A percentile compares a stretch with the other conserved stretches of the same genome.
These are phyloP conservation scores for Podosphaera fusca DNA, from an alignment of 2,329 filamentous ascomycete genomes.

Conservation along the genomic window DNA sequence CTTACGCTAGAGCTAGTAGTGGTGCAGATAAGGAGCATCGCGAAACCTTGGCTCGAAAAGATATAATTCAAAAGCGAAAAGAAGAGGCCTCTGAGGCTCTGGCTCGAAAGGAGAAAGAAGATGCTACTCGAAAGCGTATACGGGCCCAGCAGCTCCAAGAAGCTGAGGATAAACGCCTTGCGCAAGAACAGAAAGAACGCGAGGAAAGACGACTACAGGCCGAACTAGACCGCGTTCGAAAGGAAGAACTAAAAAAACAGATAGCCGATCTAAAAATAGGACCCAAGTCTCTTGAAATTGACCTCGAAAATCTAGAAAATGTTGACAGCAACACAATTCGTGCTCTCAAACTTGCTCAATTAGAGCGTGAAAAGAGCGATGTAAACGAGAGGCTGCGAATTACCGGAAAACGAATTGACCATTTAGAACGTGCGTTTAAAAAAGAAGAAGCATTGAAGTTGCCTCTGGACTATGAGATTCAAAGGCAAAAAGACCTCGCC, in stretches of 20 bases:
- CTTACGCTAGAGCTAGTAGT: conserved; percentile 58
- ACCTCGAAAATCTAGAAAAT: conserved; percentile 59
- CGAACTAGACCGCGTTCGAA: conserved; percentile 72
- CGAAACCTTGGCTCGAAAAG: conserved; percentile 64
- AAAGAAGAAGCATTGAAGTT: conserved; percentile 91
- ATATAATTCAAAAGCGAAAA: conserved; percentile 90
- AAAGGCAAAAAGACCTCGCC: conserved; percentile 54
- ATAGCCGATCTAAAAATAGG: conserved; percentile 78
- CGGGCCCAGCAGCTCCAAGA: conserved; percentile 74
- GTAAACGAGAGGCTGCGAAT: conserved; percentile 76
- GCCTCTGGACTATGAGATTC: conserved; percentile 59
- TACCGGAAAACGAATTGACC: conserved; percentile 87
- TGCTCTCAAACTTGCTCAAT: conserved; percentile 79
- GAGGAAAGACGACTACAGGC: conserved; percentile 68
- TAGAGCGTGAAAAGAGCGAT: conserved; percentile 96
- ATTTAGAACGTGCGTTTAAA: conserved; percentile 88
- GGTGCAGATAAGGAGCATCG: conserved; percentile 83
- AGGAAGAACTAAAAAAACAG: conserved; percentile 84
- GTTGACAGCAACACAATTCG: conserved; percentile 79
- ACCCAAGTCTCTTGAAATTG: conserved; percentile 52
- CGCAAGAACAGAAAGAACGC: conserved; percentile 80
- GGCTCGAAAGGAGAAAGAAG: conserved; percentile 77
- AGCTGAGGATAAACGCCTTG: conserved; percentile 68
- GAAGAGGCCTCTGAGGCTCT: conserved; percentile 77
- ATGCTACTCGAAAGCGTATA: conserved; percentile 66